Percentiles rank a stretch among this genome's conserved stretches.
These are phyloP conservation scores for Neonectria hederae DNA, from an alignment of 2,329 filamentous ascomycete genomes.

Conservation along the genomic window DNA sequence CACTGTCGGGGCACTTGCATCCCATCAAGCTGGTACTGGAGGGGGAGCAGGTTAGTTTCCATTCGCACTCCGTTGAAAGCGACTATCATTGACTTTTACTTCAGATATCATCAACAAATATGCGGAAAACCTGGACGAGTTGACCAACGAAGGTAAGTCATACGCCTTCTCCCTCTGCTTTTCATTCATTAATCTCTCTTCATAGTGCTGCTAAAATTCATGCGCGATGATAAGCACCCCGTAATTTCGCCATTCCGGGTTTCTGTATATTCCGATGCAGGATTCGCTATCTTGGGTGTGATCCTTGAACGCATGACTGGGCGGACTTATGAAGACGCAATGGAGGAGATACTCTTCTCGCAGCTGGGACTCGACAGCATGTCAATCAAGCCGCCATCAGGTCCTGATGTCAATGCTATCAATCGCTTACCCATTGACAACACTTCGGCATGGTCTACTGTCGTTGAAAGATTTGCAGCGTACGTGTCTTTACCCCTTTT, in stretches of 20 bases:
- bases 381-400: conserved; percentile 4
- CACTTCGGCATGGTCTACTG: conserved; percentile 17
- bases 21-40: conserved; percentile 34
- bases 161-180: too few species aligned
- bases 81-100: neutral
- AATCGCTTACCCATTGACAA: conserved; percentile 2
- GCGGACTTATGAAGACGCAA: conserved; percentile 22
- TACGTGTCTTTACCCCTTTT: conserved; percentile 12
- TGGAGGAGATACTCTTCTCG: conserved; percentile 8
- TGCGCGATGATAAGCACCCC: conserved; percentile 27
- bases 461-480: conserved; percentile 36
- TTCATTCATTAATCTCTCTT: fast-evolving
- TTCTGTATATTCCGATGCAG: conserved; percentile 37
- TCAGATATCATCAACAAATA: neutral
- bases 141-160: neutral
- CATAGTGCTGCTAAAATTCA: conserved; percentile 17
- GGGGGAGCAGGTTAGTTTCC: conserved; percentile 10
- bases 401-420: conserved; percentile 25
- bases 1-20: conserved; percentile 30
- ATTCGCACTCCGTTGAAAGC: too few species aligned
- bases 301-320: conserved; percentile 30
- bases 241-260: conserved; percentile 22
- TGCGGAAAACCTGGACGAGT: neutral
- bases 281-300: conserved; percentile 24
- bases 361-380: conserved; percentile 27